A percentile compares a stretch with the other conserved stretches of the same genome.
phyloP scores from a whole-genome alignment of 345 rosid genomes.

The Acer saccharum region DNA sequence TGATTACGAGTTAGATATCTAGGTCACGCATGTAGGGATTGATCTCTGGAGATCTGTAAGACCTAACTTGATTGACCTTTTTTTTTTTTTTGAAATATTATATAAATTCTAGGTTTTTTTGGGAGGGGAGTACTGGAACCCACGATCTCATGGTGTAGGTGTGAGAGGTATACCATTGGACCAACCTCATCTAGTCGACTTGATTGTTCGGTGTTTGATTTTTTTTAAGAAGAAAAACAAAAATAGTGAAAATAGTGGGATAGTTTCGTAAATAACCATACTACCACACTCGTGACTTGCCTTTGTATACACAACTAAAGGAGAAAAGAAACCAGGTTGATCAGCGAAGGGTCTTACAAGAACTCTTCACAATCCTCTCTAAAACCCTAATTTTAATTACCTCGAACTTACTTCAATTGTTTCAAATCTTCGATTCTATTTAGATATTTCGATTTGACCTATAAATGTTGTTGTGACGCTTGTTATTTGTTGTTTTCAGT shows the following conservation, averaged over 20 bases:
- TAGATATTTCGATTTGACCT: neutral
- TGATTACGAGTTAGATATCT: too few species aligned
- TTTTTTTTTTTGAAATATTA: too few species aligned
- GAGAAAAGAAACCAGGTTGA: conserved; percentile 10
- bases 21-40: too few species aligned
- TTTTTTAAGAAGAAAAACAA: too few species aligned
- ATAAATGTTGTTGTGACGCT: neutral
- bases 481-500: neutral
- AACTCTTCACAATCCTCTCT: conserved; percentile 28
- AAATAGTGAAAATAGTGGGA: neutral
- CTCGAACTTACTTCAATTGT: neutral
- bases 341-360: conserved; percentile 8
- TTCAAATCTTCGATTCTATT: conserved; percentile 17
- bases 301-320: neutral
- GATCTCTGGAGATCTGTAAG: too few species aligned
- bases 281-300: neutral
- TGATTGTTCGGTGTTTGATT: too few species aligned
- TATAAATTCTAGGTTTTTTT: too few species aligned
- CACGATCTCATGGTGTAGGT: too few species aligned
- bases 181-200: too few species aligned
- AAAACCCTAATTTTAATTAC: conserved; percentile 9
- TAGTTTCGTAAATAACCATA: conserved; percentile 2
- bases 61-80: too few species aligned
- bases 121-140: too few species aligned
- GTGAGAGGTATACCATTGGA: too few species aligned